These are phyloP conservation scores for Erythrobasidium hasegawianum DNA, from an alignment of 1,284 basidiomycete species.

Conservation along the genomic window DNA sequence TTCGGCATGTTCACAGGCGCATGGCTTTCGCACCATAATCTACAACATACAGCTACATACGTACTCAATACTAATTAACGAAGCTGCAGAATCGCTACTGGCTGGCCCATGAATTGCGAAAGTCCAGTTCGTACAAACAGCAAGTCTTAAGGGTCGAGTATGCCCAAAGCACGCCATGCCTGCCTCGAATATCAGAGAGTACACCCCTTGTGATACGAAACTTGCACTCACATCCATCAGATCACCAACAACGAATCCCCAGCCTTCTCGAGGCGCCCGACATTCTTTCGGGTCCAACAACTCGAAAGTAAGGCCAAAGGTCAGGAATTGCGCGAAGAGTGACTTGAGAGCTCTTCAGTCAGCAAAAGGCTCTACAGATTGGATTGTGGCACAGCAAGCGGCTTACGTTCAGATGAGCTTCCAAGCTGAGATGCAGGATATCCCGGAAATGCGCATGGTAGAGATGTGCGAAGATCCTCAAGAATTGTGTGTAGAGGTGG, in stretches of 20 bases:
- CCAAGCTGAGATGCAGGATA: constrained; percentile 85
- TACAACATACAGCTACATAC: too few relatives aligned
- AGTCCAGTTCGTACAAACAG: too few relatives aligned
- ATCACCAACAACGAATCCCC: constrained; percentile 46
- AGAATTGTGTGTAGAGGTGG: constrained; percentile 93
- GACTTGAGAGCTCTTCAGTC: constrained; percentile 52
- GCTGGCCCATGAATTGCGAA: too few relatives aligned
- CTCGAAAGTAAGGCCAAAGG: constrained; percentile 78
- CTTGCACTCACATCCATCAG: constrained; percentile 46
- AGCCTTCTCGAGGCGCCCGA: constrained; percentile 55
- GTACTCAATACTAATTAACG: too few relatives aligned
- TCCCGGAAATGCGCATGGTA: constrained; percentile 93
- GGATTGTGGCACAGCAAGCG: too few relatives aligned
- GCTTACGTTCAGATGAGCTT: constrained; percentile 81
- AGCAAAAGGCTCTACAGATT: neutral
- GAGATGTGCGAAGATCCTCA: constrained; percentile 95
- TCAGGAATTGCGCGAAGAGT: constrained; percentile 94
- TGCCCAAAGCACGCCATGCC: constrained; percentile 34
- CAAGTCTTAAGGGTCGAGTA: constrained; percentile 18
- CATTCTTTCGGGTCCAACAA: constrained; percentile 68
- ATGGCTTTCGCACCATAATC: too few relatives aligned
- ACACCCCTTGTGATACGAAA: too few relatives aligned
- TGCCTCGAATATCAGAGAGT: too few relatives aligned
- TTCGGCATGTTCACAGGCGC: too few relatives aligned
- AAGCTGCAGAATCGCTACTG: too few relatives aligned